Base-by-base conservation (phyloP, 129 eudicot genomes). In the Lactuca sativa region DNA sequence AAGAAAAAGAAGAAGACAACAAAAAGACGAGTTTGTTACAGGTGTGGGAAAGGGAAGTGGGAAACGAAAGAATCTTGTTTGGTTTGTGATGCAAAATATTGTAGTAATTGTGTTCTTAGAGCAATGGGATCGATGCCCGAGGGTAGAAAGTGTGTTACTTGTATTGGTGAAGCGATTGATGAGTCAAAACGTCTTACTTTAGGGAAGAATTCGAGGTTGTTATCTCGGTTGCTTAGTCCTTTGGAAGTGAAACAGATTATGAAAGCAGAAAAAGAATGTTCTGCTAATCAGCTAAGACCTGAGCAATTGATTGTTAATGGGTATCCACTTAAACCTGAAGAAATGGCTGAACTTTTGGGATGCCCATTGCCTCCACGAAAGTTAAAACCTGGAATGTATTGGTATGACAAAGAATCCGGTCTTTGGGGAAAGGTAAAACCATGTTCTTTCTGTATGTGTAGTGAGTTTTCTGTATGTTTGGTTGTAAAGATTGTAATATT, bases 61-160 rank as follows among this genome's bases (percentile, higher is more conserved):
- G 99, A 95, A 59, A 70, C 86, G 0, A 95, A 95, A 69, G 99
- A 95, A 71, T 84, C 89, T 0, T 95, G 99, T 57, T 64, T 95
- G 62, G 99, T 95, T 62, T 95, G 99, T 82, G 96, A 87, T 85
- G 86, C 96, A 4, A 95, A 87, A 65, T 95, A 87, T 62, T 95
- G 99, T 60, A 85, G 95, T 62, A 90, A 75, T 70, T 95, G 99
- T 72, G 99, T 95, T 82, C 99, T 95, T 56, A 77, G 99, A 72
- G 97, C 97, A 25, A 95, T 95, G 99, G 99, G 99, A 0, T 95
- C 99, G 13, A 95, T 95, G 99, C 99, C 99, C 2, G 99, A 95
- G 70, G 99, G 99, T 61, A 85, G 99, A 9, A 95, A 95, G 73
- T 95, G 99, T 79, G 99, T 95, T 66, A 82, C 93, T 49, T 95